Evolutionary conservation across 1,284 basidiomycete species (phyloP), one percentile per base, ranked within the genome.

Genomic region (Heterobasidion parviporum): DNA sequence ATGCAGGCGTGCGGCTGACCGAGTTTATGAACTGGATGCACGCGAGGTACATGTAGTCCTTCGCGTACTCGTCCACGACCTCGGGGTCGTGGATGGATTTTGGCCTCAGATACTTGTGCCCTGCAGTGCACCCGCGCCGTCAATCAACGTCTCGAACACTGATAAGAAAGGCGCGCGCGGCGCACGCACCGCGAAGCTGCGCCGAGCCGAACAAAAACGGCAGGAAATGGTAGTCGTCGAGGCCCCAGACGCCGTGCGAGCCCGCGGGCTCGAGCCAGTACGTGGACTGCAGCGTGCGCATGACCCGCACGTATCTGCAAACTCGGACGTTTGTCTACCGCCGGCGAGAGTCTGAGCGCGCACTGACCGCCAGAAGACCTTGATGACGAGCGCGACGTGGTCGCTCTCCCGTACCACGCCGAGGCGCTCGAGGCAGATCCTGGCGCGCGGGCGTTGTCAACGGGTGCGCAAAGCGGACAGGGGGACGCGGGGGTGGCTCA

Each of bases 201-300:
- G 89, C 89, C 1, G 89, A 82, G 3, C 94, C 94, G 70, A 89
- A 96, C 8, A 97, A 69, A 73, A 98, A 99, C 0, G 95, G 95
- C 2, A 98, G 75, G 71, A 98, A 98, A 63, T 98, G 94, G 67
- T 98, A 99, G 67, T 99, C 96, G 67, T 99, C 96, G 53, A 99
- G 74, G 1, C 97, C 97, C 93, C 96, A 99, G 0, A 98, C 97
- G 1, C 96, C 96, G 69, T 98, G 96, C 8, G 94, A 97, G 15
- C 95, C 95, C 2, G 96, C 95, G 4, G 96, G 96, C 69, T 98
- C 96, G 0, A 99, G 82, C 95, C 96, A 98, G 68, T 99, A 99
- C 1, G 89, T 87, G 2, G 90, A 92, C 64, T 98, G 96, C 10
- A 99, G 78, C 15, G 83, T 70, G 0, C 96, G 85, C 92, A 98